phyloP scores from a whole-genome alignment of 495 filamentous ascomycete genomes.

The Penicillium arizonense region DNA sequence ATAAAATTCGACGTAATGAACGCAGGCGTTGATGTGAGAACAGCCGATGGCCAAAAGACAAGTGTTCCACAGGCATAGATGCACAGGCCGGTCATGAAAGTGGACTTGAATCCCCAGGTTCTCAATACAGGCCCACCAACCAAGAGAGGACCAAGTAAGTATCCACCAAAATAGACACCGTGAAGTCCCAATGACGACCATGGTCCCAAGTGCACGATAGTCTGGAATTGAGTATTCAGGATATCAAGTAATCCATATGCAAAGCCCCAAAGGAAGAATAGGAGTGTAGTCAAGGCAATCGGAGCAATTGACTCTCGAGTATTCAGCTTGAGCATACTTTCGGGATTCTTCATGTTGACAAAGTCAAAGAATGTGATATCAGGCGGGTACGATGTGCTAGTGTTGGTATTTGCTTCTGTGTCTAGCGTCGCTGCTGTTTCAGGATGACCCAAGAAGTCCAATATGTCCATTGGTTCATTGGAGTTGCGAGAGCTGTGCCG shows the following conservation, averaged over 20 bases:
- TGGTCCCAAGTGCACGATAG: conserved; percentile 42
- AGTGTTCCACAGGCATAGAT: conserved; percentile 64
- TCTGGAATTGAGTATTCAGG: conserved; percentile 62
- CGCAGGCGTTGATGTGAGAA: conserved; percentile 62
- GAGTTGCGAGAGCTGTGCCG: conserved; percentile 9
- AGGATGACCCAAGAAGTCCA: conserved; percentile 37
- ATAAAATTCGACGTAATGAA: conserved; percentile 68
- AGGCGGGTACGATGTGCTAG: conserved; percentile 30
- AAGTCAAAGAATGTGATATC: conserved; percentile 70
- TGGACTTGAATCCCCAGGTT: conserved; percentile 65
- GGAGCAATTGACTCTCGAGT: conserved; percentile 57
- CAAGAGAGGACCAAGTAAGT: conserved; percentile 56
- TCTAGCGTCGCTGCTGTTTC: conserved; percentile 20
- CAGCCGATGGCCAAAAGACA: conserved; percentile 73
- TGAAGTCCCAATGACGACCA: conserved; percentile 58
- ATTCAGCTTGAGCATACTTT: conserved; percentile 69
- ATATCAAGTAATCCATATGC: conserved; percentile 78
- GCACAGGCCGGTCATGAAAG: conserved; percentile 62
- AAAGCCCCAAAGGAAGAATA: conserved; percentile 88
- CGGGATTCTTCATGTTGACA: conserved; percentile 73
- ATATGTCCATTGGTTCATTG: conserved; percentile 24
- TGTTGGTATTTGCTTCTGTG: conserved; percentile 31
- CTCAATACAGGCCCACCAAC: conserved; percentile 58
- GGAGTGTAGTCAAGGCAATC: conserved; percentile 62
- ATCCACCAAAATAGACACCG: conserved; percentile 63